These are phyloP conservation scores for Aspergillus vadensis DNA, from an alignment of 2,329 filamentous ascomycete species.

Conservation along the genomic window DNA sequence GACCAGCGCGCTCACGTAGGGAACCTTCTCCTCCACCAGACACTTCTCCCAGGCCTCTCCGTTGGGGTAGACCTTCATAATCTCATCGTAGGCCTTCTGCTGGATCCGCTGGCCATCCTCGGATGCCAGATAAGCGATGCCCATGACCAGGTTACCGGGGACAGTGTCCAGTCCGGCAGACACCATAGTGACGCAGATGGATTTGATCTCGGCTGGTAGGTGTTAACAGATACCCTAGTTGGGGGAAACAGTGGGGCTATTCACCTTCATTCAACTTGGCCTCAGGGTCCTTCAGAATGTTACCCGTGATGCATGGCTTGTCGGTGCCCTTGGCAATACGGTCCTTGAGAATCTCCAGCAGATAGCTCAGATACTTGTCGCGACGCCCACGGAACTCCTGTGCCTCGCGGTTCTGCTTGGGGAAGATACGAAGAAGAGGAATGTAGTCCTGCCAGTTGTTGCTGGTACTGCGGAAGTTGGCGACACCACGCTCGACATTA, in stretches of 20 bases:
- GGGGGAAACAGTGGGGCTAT: constrained; percentile 5
- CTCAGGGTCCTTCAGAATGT: constrained; percentile 70
- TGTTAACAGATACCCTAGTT: neutral
- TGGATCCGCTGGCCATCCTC: constrained; percentile 70
- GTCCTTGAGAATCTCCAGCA: constrained; percentile 63
- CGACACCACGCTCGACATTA: constrained; percentile 72
- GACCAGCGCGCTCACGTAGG: constrained; percentile 74
- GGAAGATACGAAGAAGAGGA: constrained; percentile 68
- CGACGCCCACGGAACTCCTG: constrained; percentile 67
- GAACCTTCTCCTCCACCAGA: constrained; percentile 71
- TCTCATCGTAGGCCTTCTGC: constrained; percentile 67
- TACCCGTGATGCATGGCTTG: constrained; percentile 68
- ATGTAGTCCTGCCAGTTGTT: constrained; percentile 87
- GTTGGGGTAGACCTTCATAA: constrained; percentile 69
- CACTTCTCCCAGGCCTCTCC: constrained; percentile 76
- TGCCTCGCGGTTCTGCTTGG: constrained; percentile 64
- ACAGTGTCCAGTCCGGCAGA: constrained; percentile 81
- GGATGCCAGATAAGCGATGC: constrained; percentile 73
- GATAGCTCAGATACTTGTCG: constrained; percentile 64
- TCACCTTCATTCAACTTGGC: constrained; percentile 68
- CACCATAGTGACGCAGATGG: constrained; percentile 80
- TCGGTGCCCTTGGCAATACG: constrained; percentile 64
- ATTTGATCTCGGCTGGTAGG: constrained; percentile 69
- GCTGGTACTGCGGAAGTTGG: constrained; percentile 74
- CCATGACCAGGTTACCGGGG: constrained; percentile 77